phyloP scores from a whole-genome alignment of 257 asterid species.

The Capsicum baccatum region DNA sequence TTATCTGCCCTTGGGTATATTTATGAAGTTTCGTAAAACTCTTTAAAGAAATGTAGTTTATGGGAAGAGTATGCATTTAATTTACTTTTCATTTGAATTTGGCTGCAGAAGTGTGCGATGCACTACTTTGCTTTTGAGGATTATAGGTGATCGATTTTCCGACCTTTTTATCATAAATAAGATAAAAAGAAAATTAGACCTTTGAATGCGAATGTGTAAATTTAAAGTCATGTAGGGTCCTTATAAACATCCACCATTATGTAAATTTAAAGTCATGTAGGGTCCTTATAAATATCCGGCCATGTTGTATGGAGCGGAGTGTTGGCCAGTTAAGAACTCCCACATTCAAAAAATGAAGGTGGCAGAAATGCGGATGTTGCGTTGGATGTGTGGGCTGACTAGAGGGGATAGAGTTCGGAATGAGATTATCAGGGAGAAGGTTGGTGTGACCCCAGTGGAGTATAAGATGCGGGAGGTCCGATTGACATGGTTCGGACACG shows the following conservation, averaged over 20 bases:
- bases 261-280: no score
- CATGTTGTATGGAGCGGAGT: no score
- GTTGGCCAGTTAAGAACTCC: no score
- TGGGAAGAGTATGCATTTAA: neutral
- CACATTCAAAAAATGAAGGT: no score
- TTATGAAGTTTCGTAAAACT: neutral
- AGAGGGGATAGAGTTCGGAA: no score
- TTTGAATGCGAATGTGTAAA: neutral
- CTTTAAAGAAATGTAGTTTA: neutral
- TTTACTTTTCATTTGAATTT: neutral
- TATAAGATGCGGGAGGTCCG: no score
- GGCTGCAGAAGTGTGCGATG: neutral
- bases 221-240: neutral
- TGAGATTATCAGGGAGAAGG: no score
- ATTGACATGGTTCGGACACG: no score
- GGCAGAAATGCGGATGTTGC: no score
- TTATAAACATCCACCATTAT: neutral
- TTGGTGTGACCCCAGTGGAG: no score
- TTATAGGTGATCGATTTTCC: neutral
- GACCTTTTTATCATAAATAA: constrained; percentile 6
- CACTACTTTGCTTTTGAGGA: constrained; percentile 6
- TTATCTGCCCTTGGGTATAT: neutral
- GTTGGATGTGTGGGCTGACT: no score
- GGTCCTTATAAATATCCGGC: no score
- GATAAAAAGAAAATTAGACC: neutral